Conservation (phyloP, 805 yeast genomes). For the Ogataea paradorogensis region DNA sequence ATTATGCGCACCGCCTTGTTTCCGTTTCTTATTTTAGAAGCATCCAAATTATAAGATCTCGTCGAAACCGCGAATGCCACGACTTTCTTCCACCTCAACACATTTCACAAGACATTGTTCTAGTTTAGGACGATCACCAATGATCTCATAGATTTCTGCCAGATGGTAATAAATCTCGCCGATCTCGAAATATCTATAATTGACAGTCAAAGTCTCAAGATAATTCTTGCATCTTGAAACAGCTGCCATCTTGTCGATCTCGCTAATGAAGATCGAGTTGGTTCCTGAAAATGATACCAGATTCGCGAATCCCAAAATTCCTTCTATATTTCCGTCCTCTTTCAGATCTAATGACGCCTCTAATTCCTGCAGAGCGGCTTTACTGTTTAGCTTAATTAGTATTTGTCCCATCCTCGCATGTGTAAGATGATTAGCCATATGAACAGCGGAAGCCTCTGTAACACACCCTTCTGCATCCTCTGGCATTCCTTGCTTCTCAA, state of each 20-base stretch:
- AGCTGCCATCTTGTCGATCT: conserved; percentile 58
- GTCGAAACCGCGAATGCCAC: conserved; percentile 46
- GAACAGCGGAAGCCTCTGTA: conserved; percentile 60
- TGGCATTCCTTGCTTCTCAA: conserved; percentile 49
- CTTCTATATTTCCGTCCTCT: conserved; percentile 45
- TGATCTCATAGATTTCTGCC: conserved; percentile 60
- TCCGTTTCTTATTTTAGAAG: conserved; percentile 1
- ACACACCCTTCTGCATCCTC: conserved; percentile 71
- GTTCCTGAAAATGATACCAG: conserved; percentile 38
- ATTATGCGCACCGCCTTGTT: conserved; percentile 5
- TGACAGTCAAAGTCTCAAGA: conserved; percentile 38
- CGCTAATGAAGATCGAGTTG: conserved; percentile 42
- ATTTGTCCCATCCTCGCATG: conserved; percentile 49
- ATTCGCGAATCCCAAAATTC: conserved; percentile 54
- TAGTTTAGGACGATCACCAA: conserved; percentile 45
- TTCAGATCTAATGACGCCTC: conserved; percentile 56
- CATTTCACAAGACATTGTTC: conserved; percentile 57
- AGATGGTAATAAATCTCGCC: conserved; percentile 70
- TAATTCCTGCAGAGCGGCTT: conserved; percentile 56
- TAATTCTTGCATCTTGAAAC: conserved; percentile 51
- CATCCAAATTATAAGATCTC: conserved; percentile 8
- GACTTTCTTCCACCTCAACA: conserved; percentile 58
- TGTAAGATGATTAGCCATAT: conserved; percentile 45
- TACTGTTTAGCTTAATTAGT: conserved; percentile 31
- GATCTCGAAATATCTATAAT: conserved; percentile 40